Evolutionary conservation across 2,329 filamentous ascomycete species (phyloP).

Genomic region (Fusarium virguliforme): DNA sequence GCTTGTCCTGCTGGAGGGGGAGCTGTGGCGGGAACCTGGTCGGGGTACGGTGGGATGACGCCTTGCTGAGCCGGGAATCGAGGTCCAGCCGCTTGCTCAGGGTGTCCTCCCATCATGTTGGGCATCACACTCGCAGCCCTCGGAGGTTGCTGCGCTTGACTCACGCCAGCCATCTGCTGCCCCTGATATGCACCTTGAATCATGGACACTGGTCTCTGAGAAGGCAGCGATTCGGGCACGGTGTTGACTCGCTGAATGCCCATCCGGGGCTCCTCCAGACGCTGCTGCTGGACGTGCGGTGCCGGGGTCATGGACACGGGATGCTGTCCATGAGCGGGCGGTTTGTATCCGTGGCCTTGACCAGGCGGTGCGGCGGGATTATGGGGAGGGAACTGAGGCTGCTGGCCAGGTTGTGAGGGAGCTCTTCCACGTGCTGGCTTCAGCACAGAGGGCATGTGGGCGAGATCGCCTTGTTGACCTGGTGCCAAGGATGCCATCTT

Average conservation of each 20-base stretch:
- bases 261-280: conserved; percentile 41
- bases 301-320: conserved; percentile 50
- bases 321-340: conserved; percentile 45
- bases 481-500: conserved; percentile 15
- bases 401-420: conserved; percentile 33
- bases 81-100: conserved; percentile 14
- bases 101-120: conserved; percentile 37
- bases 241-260: conserved; percentile 46
- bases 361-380: conserved; percentile 10
- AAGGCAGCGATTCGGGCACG: conserved; percentile 43
- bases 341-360: conserved; percentile 43
- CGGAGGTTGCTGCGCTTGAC: conserved; percentile 28
- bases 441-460: conserved; percentile 45
- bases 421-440: conserved; percentile 47
- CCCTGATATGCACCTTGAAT: conserved; percentile 27
- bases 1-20: conserved; percentile 41
- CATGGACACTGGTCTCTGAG: conserved; percentile 38
- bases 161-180: conserved; percentile 9
- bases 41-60: conserved; percentile 37
- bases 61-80: conserved; percentile 20
- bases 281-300: conserved; percentile 38
- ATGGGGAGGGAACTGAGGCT: conserved; percentile 12
- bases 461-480: conserved; percentile 28
- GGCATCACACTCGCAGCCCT: conserved; percentile 47
- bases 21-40: conserved; percentile 33